Evolutionary conservation across 176 grass and related monocot genomes (phyloP).

Genomic region (Paspalum notatum): DNA sequence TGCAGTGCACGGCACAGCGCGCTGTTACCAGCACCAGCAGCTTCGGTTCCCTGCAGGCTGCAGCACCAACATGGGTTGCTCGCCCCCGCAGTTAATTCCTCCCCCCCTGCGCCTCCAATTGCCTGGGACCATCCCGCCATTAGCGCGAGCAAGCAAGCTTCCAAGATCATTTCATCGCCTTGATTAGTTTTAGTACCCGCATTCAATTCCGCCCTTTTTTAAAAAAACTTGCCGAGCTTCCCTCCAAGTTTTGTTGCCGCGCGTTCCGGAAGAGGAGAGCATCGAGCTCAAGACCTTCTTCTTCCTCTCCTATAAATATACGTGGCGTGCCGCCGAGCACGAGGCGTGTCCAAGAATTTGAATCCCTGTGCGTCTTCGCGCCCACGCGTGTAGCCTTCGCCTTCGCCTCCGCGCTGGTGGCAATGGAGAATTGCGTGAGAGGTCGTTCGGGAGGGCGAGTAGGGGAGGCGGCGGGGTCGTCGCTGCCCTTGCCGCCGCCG

Average conservation of each 20-base stretch:
- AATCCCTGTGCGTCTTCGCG: slow-evolving; percentile 11
- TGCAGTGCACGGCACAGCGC: neutral
- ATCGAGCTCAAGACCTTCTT: neutral
- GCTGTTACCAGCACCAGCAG: neutral
- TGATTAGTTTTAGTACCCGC: neutral
- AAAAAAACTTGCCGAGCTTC: neutral
- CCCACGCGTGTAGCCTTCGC: neutral
- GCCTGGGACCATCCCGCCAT: slow-evolving; percentile 30
- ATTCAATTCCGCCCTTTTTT: neutral
- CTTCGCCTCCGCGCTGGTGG: too few species aligned
- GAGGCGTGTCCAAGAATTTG: slow-evolving; percentile 27
- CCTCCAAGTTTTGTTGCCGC: slow-evolving; percentile 21
- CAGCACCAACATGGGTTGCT: slow-evolving; percentile 56
- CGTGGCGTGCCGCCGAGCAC: neutral
- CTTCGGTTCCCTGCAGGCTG: slow-evolving; percentile 14
- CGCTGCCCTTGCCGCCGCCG: slow-evolving; percentile 50
- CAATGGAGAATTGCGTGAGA: slow-evolving; percentile 42
- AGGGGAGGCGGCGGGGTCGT: neutral
- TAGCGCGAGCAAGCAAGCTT: slow-evolving; percentile 14
- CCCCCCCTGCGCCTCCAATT: slow-evolving; percentile 12
- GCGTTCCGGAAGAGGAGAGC: neutral
- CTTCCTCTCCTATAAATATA: slow-evolving; percentile 48
- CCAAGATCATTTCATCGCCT: slow-evolving; percentile 27
- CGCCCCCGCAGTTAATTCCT: slow-evolving; percentile 48
- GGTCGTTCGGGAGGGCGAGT: neutral